Percentiles rank a stretch among this genome's conserved stretches.
phyloP scores from a whole-genome alignment of 2,329 filamentous ascomycete species.

The Pseudogymnoascus sp. region DNA sequence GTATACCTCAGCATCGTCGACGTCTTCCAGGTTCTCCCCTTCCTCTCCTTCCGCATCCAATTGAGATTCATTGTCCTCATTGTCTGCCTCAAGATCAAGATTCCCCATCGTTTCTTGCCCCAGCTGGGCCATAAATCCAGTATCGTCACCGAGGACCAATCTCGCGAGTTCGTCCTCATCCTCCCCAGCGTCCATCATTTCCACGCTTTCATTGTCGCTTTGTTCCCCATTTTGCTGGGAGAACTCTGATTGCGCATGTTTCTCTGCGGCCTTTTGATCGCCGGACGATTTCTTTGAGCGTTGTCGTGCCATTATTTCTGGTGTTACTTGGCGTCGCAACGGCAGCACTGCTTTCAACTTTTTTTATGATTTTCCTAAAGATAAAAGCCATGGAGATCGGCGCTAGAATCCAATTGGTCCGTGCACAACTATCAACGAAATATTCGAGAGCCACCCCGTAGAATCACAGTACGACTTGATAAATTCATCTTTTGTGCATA shows the following conservation, averaged over 20 bases:
- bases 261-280: constrained; percentile 15
- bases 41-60: constrained; percentile 27
- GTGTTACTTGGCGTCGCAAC: constrained; percentile 1
- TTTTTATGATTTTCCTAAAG: constrained; percentile 8
- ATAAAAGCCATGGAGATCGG: constrained; percentile 8
- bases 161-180: constrained; percentile 80
- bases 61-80: constrained; percentile 13
- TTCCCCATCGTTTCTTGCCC: constrained; percentile 43
- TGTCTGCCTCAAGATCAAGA: constrained; percentile 18
- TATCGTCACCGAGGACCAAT: constrained; percentile 78
- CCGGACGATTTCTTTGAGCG: constrained; percentile 22
- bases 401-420: constrained; percentile 2
- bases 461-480: neutral
- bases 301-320: constrained; percentile 24
- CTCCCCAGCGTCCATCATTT: constrained; percentile 59
- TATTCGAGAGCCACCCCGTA: neutral
- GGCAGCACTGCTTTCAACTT: constrained; percentile 3
- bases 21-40: constrained; percentile 48
- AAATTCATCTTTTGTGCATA: neutral
- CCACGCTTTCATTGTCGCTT: constrained; percentile 25
- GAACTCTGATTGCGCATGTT: constrained; percentile 6
- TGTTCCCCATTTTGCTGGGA: constrained; percentile 14
- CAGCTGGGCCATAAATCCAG: constrained; percentile 70
- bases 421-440: neutral
- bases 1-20: constrained; percentile 61